phyloP scores from a whole-genome alignment of 2,329 filamentous ascomycete species.

The Cercospora janseana region DNA sequence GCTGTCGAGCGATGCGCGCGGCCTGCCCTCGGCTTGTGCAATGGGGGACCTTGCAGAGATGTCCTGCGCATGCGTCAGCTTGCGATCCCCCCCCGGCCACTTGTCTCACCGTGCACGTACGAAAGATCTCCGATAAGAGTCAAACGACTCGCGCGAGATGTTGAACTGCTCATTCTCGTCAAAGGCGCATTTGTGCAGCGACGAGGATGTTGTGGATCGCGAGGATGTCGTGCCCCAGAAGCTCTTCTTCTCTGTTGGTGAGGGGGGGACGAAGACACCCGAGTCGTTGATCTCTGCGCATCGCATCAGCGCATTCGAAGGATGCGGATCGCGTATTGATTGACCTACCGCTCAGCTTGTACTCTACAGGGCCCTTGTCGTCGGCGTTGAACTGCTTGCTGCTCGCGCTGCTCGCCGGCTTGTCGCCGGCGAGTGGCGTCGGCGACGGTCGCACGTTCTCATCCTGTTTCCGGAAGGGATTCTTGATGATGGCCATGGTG shows the following conservation, averaged over 20 bases:
- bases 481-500: conserved; percentile 41
- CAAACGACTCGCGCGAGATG: conserved; percentile 94
- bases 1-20: conserved; percentile 78
- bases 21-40: conserved; percentile 53
- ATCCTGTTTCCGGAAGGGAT: conserved; percentile 41
- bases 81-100: background rate
- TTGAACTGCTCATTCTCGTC: conserved; percentile 89
- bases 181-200: conserved; percentile 62
- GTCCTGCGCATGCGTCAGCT: conserved; percentile 58
- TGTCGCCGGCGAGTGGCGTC: conserved; percentile 17
- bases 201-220: conserved; percentile 51
- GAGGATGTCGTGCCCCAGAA: conserved; percentile 64
- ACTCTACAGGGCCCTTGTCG: conserved; percentile 47
- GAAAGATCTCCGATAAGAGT: conserved; percentile 93
- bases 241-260: conserved; percentile 77
- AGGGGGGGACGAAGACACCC: conserved; percentile 94
- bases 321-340: background rate
- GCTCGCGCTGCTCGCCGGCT: conserved; percentile 15
- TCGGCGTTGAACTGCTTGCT: conserved; percentile 44
- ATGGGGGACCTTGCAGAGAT: conserved; percentile 85
- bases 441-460: conserved; percentile 35
- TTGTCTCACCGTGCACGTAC: conserved; percentile 61
- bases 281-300: conserved; percentile 86
- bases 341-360: conserved; percentile 53
- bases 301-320: conserved; percentile 1